A percentile compares a stretch with the other conserved stretches of the same genome.
These are phyloP conservation scores for Pyrenophora tritici-repentis DNA, from an alignment of 2,329 filamentous ascomycete genomes.

Conservation along the genomic window DNA sequence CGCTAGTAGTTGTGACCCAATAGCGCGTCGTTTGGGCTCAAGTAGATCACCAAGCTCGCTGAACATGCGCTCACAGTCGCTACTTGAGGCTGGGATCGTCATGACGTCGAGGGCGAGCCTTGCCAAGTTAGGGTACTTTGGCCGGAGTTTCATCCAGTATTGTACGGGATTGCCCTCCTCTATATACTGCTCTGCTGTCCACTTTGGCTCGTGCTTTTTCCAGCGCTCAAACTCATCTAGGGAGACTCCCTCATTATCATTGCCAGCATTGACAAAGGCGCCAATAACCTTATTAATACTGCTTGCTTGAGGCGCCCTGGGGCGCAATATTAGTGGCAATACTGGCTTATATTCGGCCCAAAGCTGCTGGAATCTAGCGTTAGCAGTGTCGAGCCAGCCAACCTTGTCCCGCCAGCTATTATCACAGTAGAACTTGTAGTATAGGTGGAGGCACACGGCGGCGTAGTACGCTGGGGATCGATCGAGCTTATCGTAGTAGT, in stretches of 20 bases:
- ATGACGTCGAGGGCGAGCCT: too few species aligned
- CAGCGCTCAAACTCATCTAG: background rate
- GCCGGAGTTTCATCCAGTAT: too few species aligned
- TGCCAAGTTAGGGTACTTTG: too few species aligned
- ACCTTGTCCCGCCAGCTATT: background rate
- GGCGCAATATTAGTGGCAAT: background rate
- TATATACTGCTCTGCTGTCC: background rate
- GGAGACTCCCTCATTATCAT: background rate
- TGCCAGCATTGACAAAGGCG: background rate
- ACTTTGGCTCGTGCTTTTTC: background rate
- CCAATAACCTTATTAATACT: slow-evolving; percentile 9
- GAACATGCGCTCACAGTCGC: too few species aligned
- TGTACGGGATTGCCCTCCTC: background rate
- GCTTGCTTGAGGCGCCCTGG: background rate
- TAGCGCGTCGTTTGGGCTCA: too few species aligned
- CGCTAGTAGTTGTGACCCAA: too few species aligned
- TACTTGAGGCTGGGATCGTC: too few species aligned
- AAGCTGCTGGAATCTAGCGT: slow-evolving; percentile 2
- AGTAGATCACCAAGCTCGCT: too few species aligned
- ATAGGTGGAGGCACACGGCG: slow-evolving; percentile 6
- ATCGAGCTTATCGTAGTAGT: slow-evolving; percentile 8
- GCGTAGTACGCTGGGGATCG: slow-evolving; percentile 5
- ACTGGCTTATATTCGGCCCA: slow-evolving; percentile 3
- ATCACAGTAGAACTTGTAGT: slow-evolving; percentile 7
- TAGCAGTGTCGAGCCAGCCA: slow-evolving; percentile 4